Conservation (phyloP, 202 grass and related monocot species). For the Zizania palustris region DNA sequence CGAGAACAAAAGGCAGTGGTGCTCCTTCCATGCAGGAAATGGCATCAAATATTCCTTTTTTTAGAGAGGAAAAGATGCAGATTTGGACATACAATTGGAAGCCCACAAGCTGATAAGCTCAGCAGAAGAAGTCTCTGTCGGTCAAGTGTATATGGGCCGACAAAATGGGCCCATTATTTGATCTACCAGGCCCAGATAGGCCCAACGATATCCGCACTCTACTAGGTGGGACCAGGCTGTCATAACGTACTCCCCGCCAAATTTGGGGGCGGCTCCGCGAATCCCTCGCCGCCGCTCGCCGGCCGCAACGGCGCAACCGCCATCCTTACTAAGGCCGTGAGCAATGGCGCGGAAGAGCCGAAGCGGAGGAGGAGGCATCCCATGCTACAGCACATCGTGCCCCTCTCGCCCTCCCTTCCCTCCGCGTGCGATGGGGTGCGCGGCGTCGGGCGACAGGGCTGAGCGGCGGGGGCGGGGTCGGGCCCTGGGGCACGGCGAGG, state of each 20-base stretch:
- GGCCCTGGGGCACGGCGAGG: constrained; percentile 34
- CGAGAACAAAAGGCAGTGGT: background rate
- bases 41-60: background rate
- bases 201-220: background rate
- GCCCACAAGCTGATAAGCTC: no score
- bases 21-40: background rate
- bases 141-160: background rate
- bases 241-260: constrained; percentile 24
- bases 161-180: background rate
- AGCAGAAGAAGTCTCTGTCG: no score
- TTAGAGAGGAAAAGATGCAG: no score
- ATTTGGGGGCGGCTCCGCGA: constrained; percentile 26
- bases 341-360: background rate
- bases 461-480: constrained; percentile 37
- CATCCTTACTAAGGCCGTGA: constrained; percentile 37
- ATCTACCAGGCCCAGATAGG: background rate
- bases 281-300: constrained; percentile 49
- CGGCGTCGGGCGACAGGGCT: constrained; percentile 44
- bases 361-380: background rate
- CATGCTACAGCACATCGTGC: background rate
- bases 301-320: constrained; percentile 36
- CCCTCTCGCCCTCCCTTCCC: constrained; percentile 29
- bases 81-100: no score
- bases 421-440: constrained; percentile 53
- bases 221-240: constrained; percentile 20